phyloP scores from a whole-genome alignment of 176 grass and related monocot species.

The Stipa capillata region DNA sequence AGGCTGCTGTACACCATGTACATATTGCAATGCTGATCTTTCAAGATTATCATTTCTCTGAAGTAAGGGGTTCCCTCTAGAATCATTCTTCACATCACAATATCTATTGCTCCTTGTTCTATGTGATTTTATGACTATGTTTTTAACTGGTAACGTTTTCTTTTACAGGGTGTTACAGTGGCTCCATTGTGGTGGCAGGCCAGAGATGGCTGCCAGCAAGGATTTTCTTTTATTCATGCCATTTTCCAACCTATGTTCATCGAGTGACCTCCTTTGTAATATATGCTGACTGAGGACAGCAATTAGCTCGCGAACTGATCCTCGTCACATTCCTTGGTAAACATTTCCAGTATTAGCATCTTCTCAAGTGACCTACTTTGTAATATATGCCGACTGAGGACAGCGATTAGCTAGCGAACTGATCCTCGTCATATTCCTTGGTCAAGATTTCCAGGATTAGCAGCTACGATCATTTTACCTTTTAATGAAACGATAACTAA shows the following conservation, averaged over 20 bases:
- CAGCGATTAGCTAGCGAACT: background rate
- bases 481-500: background rate
- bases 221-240: background rate
- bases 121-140: background rate
- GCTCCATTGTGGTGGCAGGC: background rate
- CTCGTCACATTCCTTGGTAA: background rate
- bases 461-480: background rate
- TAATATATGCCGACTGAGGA: constrained; percentile 7
- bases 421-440: background rate
- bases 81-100: background rate
- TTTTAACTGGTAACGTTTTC: background rate
- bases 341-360: too few relatives aligned
- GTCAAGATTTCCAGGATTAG: constrained; percentile 3
- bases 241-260: background rate
- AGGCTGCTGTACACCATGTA: constrained; percentile 11
- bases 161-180: constrained; percentile 19
- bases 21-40: constrained; percentile 13
- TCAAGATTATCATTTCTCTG: background rate
- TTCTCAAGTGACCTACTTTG: background rate
- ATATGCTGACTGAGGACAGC: background rate
- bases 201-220: background rate
- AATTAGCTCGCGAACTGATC: background rate
- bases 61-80: constrained; percentile 10
- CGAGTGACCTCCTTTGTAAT: background rate
- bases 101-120: background rate